Evolutionary conservation across 768 basidiomycete genomes (phyloP), one percentile per base, ranked within the genome.

Genomic region (Leccinum subtestaceum): DNA sequence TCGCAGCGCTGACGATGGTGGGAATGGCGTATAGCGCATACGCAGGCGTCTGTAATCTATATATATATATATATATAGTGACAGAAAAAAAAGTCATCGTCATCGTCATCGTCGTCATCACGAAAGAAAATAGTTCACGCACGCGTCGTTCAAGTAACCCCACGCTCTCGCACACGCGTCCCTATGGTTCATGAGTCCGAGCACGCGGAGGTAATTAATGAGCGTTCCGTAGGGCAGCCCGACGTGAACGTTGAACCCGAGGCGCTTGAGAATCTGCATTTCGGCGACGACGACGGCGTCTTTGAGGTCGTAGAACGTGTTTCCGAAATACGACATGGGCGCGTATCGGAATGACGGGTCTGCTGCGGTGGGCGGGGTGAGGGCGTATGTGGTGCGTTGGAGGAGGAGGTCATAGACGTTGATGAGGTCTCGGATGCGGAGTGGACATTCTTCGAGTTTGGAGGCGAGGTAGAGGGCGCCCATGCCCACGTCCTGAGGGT

Each of bases 101-200:
- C n/a, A n/a, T 31, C 15, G 19, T 29, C 19, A 23, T 17, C 17
- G n/a, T 23, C 25, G 21, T 52, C 17, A 19, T 19, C 6, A 23
- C 9, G 5, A 6, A 7, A 36, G 13, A 11, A 32, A 32, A 19
- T 5, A 7, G 36, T n/a, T n/a, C 60, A 84, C 92, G 70, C 69
- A 96, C 95, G 91, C 90, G 72, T 98, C 97, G 65, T 98, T 99
- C 21, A 98, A 78, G 66, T 92, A 97, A 0, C 93, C 93, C 97
- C 97, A 99, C 21, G 94, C 93, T 58, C 77, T 80, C 25, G 84
- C 81, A 59, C 91, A 90, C 10, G 85, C 89, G 55, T 83, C 81
- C 43, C 80, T 81, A 58, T 85, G 84, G 59, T 84, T 80, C 13
- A 88, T 88, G 60, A 99, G 77, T n/a, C 92, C 93, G 19, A 99